These are phyloP conservation scores for Tricholoma flavovirens DNA, from an alignment of 768 basidiomycete species.

Conservation along the genomic window DNA sequence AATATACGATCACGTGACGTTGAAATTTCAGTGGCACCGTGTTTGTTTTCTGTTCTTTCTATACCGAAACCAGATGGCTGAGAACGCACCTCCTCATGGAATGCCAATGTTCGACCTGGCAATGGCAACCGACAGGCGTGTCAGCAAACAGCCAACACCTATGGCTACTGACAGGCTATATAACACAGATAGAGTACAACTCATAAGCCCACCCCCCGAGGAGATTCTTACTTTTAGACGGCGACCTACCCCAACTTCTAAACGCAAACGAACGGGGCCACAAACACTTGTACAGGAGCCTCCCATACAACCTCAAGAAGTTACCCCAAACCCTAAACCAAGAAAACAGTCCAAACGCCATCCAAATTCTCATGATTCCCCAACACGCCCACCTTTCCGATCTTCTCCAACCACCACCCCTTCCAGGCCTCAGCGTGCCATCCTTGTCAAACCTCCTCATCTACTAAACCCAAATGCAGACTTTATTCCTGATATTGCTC, in stretches of 20 bases:
- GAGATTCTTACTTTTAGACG: constrained; percentile 36
- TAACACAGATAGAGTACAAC: constrained; percentile 21
- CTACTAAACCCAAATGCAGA: constrained; percentile 45
- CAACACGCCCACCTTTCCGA: constrained; percentile 19
- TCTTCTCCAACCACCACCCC: constrained; percentile 12
- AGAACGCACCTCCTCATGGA: constrained; percentile 5
- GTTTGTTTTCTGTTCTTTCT: no score
- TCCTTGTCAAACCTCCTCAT: constrained; percentile 36
- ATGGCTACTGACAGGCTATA: constrained; percentile 18
- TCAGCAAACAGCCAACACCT: constrained; percentile 1
- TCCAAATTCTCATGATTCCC: constrained; percentile 18
- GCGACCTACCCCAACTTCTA: constrained; percentile 19
- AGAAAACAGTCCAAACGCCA: constrained; percentile 39
- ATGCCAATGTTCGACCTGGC: background rate
- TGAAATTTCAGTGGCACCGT: constrained; percentile 9
- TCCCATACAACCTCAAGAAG: constrained; percentile 25
- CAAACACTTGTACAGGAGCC: constrained; percentile 4
- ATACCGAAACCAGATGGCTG: constrained; percentile 6
- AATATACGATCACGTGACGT: constrained; percentile 18
- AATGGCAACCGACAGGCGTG: background rate
- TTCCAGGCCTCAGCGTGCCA: constrained; percentile 19
- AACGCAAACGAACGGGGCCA: constrained; percentile 34
- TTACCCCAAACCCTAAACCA: constrained; percentile 58
- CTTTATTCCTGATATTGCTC: constrained; percentile 34
- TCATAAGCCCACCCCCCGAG: constrained; percentile 62